Conservation (phyloP, 2,329 filamentous ascomycete species). For the Pleomassaria siparia region DNA sequence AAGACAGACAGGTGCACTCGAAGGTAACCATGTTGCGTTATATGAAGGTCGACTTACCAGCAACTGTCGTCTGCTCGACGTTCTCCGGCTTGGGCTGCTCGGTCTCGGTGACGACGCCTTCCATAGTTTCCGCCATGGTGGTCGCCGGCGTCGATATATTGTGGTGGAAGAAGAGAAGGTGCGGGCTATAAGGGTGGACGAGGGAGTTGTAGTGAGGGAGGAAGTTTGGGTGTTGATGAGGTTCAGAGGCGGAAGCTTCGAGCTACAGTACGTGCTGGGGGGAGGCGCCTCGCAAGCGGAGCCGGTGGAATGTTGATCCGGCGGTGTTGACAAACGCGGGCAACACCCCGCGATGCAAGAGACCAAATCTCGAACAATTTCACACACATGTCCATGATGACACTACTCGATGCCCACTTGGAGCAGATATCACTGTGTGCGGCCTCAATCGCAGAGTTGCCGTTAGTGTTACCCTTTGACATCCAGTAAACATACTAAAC, state of each 20-base stretch:
- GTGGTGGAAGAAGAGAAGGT: constrained; percentile 13
- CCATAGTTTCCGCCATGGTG: constrained; percentile 55
- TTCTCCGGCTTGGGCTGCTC: constrained; percentile 46
- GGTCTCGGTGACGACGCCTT: constrained; percentile 47
- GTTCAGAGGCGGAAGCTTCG: constrained; percentile 13
- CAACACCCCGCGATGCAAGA: background rate
- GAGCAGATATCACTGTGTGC: constrained; percentile 55
- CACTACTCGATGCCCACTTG: constrained; percentile 51
- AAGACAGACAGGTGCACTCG: constrained; percentile 10
- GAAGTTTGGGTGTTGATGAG: background rate
- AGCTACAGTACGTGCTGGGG: constrained; percentile 25
- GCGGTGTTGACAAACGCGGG: constrained; percentile 3
- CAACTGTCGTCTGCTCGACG: constrained; percentile 43
- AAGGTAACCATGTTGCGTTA: constrained; percentile 12
- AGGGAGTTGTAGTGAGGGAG: constrained; percentile 12
- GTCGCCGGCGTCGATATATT: constrained; percentile 16
- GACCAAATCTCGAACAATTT: background rate
- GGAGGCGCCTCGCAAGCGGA: constrained; percentile 10
- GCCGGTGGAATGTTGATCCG: constrained; percentile 13
- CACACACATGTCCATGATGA: constrained; percentile 33
- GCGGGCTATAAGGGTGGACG: constrained; percentile 11
- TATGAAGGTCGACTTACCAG: constrained; percentile 31
- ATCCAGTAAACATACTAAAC: constrained; percentile 13
- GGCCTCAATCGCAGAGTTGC: constrained; percentile 50
- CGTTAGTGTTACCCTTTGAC: constrained; percentile 31